Base-by-base conservation (phyloP, 2,329 filamentous ascomycete genomes). In the Ascochyta fabae region DNA sequence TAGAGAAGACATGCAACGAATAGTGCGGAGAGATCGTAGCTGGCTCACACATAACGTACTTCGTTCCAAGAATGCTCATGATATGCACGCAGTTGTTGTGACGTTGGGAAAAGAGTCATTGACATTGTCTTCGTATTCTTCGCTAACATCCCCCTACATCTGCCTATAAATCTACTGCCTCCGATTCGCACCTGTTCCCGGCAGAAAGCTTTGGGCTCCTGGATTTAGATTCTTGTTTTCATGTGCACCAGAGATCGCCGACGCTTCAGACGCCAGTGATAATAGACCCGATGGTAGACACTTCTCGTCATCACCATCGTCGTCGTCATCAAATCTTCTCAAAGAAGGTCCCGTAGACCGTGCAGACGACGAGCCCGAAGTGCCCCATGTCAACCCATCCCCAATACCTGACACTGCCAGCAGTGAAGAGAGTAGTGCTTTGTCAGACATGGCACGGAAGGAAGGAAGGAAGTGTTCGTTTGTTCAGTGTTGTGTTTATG, bases 331-430 rank as follows among this genome's bases (percentile, higher is more conserved):
- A 19, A 36, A 16, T 10, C 39, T 27, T 13, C 15, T 27, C 7
- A 40, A 41, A 4, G 13, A 3, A 23, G 13, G 22, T 19, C 19
- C 19, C 19, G 19, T 19, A 19, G 19, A 19, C 19, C 19, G 6
- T 41, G 23, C 19, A 3, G 31, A 35, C 13, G 5, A 16, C 34
- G 34, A 12, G 7, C 23, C 22, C 26, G 38, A 3, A 22, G 24
- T 16, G 13, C 33, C 19, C 48, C 48, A 51, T 39, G 26, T 26
- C 9, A 34, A 31, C 24, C 48, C 41, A 13, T 22, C 31, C 9
- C 48, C 48, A 3, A 51, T 45, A 6, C 48, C 48, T 10, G 26
- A 39, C 6, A 51, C 41, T 15, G 40, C 29, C 16, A 51, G 41
- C 3, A 51, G 9, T 0, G 16, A 8, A 2, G 41, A 13, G 8